phyloP scores from a whole-genome alignment of 2,329 filamentous ascomycete genomes.

The Pseudopithomyces chartarum region DNA sequence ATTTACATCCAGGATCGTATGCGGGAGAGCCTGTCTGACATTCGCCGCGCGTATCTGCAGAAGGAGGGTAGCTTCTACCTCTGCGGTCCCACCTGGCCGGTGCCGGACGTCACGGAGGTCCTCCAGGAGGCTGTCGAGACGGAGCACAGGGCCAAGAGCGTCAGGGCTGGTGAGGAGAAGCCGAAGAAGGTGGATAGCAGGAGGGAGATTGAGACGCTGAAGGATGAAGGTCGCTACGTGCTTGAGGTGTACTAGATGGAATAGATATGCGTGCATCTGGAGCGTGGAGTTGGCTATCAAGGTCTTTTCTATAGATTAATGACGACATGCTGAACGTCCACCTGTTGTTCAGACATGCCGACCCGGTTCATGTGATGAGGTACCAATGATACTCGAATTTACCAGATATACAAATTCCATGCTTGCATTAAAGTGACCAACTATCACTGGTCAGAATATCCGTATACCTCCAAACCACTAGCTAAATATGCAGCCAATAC shows the following conservation, averaged over 20 bases:
- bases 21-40: constrained; percentile 82
- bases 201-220: constrained; percentile 95
- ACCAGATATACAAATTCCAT: no score
- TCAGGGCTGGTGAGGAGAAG: constrained; percentile 47
- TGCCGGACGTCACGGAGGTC: constrained; percentile 93
- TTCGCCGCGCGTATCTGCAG: constrained; percentile 82
- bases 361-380: no score
- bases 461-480: background rate
- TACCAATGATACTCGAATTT: no score
- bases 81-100: constrained; percentile 97
- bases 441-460: no score
- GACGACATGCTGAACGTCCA: background rate
- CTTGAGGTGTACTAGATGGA: constrained; percentile 84
- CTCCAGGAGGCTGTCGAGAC: constrained; percentile 86
- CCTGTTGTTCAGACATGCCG: background rate
- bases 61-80: constrained; percentile 95
- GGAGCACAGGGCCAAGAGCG: constrained; percentile 67
- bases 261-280: background rate
- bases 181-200: constrained; percentile 78
- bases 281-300: background rate
- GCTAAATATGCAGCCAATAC: background rate
- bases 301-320: background rate
- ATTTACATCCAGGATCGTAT: constrained; percentile 99
- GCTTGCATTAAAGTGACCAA: no score
- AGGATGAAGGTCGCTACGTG: constrained; percentile 93